A percentile compares a stretch with the other conserved stretches of the same genome.
Evolutionary conservation across 257 asterid genomes (phyloP).

Genomic region (Avicennia marina): DNA sequence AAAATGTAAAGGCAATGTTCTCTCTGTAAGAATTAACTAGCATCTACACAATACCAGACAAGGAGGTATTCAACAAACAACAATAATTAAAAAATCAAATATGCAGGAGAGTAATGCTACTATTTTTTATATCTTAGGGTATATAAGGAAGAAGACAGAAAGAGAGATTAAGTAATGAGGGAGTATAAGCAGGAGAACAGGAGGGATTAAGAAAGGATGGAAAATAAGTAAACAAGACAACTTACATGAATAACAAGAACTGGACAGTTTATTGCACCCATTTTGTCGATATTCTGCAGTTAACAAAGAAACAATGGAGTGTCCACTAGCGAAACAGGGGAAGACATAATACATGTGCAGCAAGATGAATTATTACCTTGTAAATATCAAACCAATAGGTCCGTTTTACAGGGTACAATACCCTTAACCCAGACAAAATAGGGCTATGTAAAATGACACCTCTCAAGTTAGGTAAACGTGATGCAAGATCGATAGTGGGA

Average conservation of each 20-base stretch:
- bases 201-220: neutral
- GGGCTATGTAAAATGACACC: constrained; percentile 98
- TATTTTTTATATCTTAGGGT: too few relatives aligned
- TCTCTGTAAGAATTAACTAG: too few relatives aligned
- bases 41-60: too few relatives aligned
- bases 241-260: constrained; percentile 98
- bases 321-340: neutral
- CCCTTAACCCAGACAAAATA: constrained; percentile 92
- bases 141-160: too few relatives aligned
- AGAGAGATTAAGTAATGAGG: too few relatives aligned
- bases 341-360: too few relatives aligned
- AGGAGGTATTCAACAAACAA: too few relatives aligned
- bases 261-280: constrained; percentile 76
- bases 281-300: constrained; percentile 94
- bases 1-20: too few relatives aligned
- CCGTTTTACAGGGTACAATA: constrained; percentile 88
- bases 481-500: constrained; percentile 93
- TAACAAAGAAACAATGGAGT: constrained; percentile 22
- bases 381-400: constrained; percentile 97
- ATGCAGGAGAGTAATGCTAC: too few relatives aligned
- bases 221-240: constrained; percentile 11
- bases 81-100: too few relatives aligned
- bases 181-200: neutral
- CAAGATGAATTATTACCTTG: too few relatives aligned
- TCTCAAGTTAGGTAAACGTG: constrained; percentile 79